Evolutionary conservation across 2,329 filamentous ascomycete genomes (phyloP).

Genomic region (Pyrenochaeta sp.): DNA sequence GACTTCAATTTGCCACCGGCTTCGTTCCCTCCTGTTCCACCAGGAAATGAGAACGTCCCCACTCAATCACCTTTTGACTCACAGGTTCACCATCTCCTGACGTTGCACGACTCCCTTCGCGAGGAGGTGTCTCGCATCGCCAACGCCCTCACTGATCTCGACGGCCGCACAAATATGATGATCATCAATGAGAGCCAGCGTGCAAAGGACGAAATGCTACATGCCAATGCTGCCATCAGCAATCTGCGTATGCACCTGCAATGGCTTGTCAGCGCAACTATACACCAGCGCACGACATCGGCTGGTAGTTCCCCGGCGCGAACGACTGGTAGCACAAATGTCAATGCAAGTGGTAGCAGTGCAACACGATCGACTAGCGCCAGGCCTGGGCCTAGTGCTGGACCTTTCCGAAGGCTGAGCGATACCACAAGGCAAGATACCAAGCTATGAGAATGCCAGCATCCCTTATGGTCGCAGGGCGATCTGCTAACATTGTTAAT

Average conservation of each 20-base stretch:
- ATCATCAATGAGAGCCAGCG: constrained; percentile 69
- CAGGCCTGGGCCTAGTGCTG: constrained; percentile 29
- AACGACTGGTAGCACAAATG: constrained; percentile 29
- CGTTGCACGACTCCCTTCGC: constrained; percentile 66
- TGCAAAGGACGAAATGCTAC: constrained; percentile 68
- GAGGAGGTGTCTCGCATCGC: constrained; percentile 65
- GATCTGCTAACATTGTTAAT: constrained; percentile 19
- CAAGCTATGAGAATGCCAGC: constrained; percentile 33
- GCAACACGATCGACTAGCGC: constrained; percentile 33
- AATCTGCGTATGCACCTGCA: constrained; percentile 67
- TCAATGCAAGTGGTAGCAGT: constrained; percentile 29
- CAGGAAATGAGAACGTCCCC: constrained; percentile 27
- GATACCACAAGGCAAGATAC: constrained; percentile 47
- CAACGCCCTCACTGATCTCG: constrained; percentile 64
- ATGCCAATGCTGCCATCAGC: constrained; percentile 66
- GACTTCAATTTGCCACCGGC: constrained; percentile 45
- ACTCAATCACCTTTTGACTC: constrained; percentile 52
- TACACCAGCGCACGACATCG: constrained; percentile 52
- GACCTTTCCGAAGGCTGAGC: constrained; percentile 42
- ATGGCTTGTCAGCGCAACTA: constrained; percentile 66
- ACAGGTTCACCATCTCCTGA: constrained; percentile 65
- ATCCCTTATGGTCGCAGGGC: constrained; percentile 6
- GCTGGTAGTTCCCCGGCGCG: constrained; percentile 33
- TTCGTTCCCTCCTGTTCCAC: constrained; percentile 41
- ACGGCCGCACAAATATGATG: constrained; percentile 68